Evolutionary conservation across 176 grass and related monocot species (phyloP).

Genomic region (Eleusine coracana): DNA sequence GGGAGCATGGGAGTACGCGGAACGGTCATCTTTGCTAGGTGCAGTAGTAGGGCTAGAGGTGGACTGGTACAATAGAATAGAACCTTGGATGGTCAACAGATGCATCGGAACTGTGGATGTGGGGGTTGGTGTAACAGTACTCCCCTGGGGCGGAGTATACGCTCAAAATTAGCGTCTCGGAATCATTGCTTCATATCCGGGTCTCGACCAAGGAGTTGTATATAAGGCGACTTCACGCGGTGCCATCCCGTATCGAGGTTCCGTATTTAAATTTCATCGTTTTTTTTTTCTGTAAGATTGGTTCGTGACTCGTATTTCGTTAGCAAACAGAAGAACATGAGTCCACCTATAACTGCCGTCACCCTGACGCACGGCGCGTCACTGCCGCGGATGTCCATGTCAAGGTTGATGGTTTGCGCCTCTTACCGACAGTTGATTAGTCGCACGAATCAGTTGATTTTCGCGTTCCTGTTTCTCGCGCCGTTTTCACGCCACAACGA

Average conservation of each 20-base stretch:
- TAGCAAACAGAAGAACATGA: background rate
- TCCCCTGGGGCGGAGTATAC: background rate
- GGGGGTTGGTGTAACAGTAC: constrained; percentile 41
- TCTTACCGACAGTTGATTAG: background rate
- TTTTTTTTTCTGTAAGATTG: background rate
- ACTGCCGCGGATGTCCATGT: background rate
- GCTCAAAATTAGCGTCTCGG: background rate
- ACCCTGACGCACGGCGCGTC: background rate
- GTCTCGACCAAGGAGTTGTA: background rate
- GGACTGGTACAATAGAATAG: background rate
- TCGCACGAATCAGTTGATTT: background rate
- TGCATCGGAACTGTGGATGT: background rate
- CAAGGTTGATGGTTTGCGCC: background rate
- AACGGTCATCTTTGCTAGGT: background rate
- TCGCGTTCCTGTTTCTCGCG: background rate
- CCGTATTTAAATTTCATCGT: too few species aligned
- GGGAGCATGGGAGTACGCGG: background rate
- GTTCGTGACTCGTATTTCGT: background rate
- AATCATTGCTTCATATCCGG: background rate
- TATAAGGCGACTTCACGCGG: too few species aligned
- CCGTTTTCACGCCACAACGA: background rate
- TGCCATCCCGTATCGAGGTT: too few species aligned
- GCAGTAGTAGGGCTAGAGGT: background rate
- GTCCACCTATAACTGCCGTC: constrained; percentile 3
- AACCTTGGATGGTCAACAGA: background rate